phyloP scores from a whole-genome alignment of 495 filamentous ascomycete species.

The Collariella sp. region DNA sequence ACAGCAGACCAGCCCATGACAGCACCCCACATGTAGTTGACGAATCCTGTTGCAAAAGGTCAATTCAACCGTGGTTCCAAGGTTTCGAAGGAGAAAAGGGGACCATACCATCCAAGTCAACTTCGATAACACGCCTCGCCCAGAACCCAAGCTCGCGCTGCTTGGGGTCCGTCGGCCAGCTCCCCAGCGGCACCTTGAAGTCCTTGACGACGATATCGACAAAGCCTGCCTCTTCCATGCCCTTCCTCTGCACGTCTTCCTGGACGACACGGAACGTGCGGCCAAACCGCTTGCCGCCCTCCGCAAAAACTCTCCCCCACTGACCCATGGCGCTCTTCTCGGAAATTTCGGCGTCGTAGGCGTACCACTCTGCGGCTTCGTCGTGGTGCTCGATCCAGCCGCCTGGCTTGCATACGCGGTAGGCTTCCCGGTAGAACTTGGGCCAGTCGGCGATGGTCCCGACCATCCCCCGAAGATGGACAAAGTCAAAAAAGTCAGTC shows the following conservation, averaged over 20 bases:
- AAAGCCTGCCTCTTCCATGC: conserved; percentile 50
- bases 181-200: conserved; percentile 49
- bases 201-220: conserved; percentile 41
- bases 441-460: conserved; percentile 40
- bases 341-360: not conserved
- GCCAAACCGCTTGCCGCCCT: conserved; percentile 28
- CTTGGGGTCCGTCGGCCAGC: conserved; percentile 50
- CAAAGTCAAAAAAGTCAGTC: conserved; percentile 42
- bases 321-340: not conserved
- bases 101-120: conserved; percentile 5
- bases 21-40: conserved; percentile 5
- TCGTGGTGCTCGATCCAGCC: conserved; percentile 25
- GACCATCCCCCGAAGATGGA: conserved; percentile 8
- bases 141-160: conserved; percentile 39
- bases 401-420: conserved; percentile 33
- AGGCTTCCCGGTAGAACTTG: conserved; percentile 31
- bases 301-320: conserved; percentile 20
- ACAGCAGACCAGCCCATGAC: conserved; percentile 9
- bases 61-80: not conserved
- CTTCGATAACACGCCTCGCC: not conserved
- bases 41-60: not conserved
- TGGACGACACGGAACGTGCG: conserved; percentile 34
- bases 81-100: not conserved
- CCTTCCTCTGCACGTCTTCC: conserved; percentile 28
- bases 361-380: not conserved